Evolutionary conservation across 73 alveolate genomes (phyloP), one percentile per base, ranked within the genome.

Genomic region (Paramecium sonneborni): DNA sequence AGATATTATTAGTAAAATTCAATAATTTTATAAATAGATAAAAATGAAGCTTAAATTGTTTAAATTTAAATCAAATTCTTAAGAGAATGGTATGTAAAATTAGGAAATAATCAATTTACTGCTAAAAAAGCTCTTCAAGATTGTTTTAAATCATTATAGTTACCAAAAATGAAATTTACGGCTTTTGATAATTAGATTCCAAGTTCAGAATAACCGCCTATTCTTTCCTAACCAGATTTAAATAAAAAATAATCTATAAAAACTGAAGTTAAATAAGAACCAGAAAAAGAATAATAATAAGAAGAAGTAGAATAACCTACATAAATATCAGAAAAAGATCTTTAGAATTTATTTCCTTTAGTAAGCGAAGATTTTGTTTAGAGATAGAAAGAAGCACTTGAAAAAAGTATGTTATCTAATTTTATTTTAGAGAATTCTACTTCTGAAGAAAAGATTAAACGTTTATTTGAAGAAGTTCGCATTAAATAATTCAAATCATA

Each of bases 361-460:
- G 86, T 72, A 72, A 72, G 57, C 11, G 86, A 72, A 2, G 86
- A 72, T 8, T 72, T 72, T 72, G 57, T 72, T 10, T 72, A 72
- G 12, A 72, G 57, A 35, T 72, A 72, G 44, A 72, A 38, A 72
- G 86, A 72, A 18, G 37, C 57, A 34, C 20, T 72, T 12, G 86
- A 72, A 14, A 72, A 37, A 72, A 72, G 86, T 72, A 72, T 15
- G 2, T 5, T n/a, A 20, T 28, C 14, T 15, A 15, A 41, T 2
- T 12, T 15, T 12, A 67, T 24, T 7, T 34, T 72, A 72, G 86
- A 72, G 24, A 72, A 72, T 72, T 35, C 35, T n/a, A 72, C 58
- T 35, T 18, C 32, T 41, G 90, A 79, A 39, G 90, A 79, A 6
- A 79, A 79, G 28, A 79, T 79, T 21, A 79, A 79, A 26, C 46